A percentile compares a stretch with the other conserved stretches of the same genome.
phyloP scores from a whole-genome alignment of 345 rosid genomes.

The Lepidium aucheri region DNA sequence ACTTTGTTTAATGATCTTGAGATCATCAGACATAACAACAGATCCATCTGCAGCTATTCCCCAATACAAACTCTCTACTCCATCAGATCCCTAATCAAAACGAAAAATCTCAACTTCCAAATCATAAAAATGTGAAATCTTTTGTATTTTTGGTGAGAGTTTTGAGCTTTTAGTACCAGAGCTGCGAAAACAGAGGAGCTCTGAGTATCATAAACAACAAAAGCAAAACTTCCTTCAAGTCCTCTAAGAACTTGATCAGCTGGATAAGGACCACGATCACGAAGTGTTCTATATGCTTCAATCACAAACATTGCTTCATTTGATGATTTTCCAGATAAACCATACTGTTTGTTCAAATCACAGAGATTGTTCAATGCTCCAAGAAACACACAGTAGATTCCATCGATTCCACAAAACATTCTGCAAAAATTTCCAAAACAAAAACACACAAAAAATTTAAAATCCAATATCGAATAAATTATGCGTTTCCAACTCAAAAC shows the following conservation, averaged over 20 bases:
- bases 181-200: slow-evolving; percentile 67
- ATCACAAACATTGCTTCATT: slow-evolving; percentile 78
- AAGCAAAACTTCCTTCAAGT: slow-evolving; percentile 77
- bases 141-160: neutral
- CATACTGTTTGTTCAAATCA: slow-evolving; percentile 61
- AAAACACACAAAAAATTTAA: no score
- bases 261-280: slow-evolving; percentile 94
- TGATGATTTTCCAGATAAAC: slow-evolving; percentile 50
- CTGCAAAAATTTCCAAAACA: no score
- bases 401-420: no score
- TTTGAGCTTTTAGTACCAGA: slow-evolving; percentile 29
- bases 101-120: no score
- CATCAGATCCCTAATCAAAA: no score
- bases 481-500: no score
- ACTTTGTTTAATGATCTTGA: no score
- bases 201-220: slow-evolving; percentile 73
- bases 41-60: no score
- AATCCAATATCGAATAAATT: no score
- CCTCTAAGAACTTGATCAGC: slow-evolving; percentile 84
- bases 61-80: no score
- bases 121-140: neutral
- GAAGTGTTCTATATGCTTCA: slow-evolving; percentile 71
- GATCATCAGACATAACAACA: no score
- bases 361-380: slow-evolving; percentile 65
- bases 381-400: no score